These are phyloP conservation scores for Xylariaceae sp. DNA, from an alignment of 2,329 filamentous ascomycete species.

Conservation along the genomic window DNA sequence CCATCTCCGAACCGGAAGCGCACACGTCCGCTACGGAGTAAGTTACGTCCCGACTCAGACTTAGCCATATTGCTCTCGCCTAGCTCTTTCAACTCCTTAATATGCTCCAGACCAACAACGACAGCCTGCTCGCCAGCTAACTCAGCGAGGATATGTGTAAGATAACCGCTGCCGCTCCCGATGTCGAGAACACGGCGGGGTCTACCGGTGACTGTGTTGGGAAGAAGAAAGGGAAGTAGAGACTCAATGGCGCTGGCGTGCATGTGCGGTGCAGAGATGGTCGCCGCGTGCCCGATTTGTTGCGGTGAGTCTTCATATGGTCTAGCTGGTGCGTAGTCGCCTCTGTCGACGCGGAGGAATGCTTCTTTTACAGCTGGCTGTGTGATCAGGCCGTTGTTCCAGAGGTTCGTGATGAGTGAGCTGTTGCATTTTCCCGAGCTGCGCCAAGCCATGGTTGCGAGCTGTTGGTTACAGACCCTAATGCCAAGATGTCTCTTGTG, in stretches of 20 bases:
- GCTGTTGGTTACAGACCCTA: not conserved
- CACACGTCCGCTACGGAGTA: constrained; percentile 63
- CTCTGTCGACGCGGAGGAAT: constrained; percentile 81
- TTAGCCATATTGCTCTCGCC: constrained; percentile 64
- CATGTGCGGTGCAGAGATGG: constrained; percentile 60
- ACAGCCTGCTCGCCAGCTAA: constrained; percentile 53
- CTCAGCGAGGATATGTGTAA: constrained; percentile 84
- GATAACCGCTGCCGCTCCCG: constrained; percentile 73
- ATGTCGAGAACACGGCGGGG: constrained; percentile 63
- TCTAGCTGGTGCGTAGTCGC: constrained; percentile 67
- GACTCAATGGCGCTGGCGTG: constrained; percentile 52
- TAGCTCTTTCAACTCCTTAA: constrained; percentile 58
- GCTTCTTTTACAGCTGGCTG: constrained; percentile 69
- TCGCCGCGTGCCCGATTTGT: constrained; percentile 51
- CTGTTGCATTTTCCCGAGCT: constrained; percentile 72
- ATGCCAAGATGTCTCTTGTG: constrained; percentile 18
- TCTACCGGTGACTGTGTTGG: constrained; percentile 8
- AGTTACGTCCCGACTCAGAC: constrained; percentile 50
- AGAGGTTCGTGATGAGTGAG: constrained; percentile 75
- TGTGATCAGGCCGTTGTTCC: constrained; percentile 67
- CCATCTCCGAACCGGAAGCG: constrained; percentile 74
- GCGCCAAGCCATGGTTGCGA: constrained; percentile 77
- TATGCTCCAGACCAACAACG: constrained; percentile 74
- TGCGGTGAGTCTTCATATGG: constrained; percentile 65
- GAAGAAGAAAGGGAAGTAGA: constrained; percentile 44